Evolutionary conservation across 208 protist species (phyloP), one percentile per base, ranked within the genome.

Genomic region (Trypanosoma vivax): DNA sequence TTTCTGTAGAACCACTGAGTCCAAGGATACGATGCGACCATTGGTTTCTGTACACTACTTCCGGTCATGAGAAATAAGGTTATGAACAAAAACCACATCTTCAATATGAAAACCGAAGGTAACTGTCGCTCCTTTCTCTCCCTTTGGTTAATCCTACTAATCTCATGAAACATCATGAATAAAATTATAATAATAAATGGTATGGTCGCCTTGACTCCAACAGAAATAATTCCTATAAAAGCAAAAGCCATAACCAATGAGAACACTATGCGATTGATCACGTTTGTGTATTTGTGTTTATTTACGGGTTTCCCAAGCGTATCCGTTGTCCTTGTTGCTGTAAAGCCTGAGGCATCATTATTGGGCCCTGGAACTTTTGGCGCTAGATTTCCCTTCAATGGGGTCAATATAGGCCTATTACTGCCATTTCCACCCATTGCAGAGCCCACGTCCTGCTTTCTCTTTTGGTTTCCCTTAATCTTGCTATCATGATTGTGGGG

Each of bases 181-280:
- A 73, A 62, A 39, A 94, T 85, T 9, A 73, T 47, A 31, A 92
- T 42, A 11, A 92, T 62, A 23, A 93, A 37, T 18, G 67, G 56
- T 16, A 95, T 76, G 7, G 78, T 72, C 24, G 76, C 78, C 27
- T 69, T 67, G n/a, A 83, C 71, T 40, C 90, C 90, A 1, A 89
- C 52, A n/a, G 87, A 79, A 33, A 94, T 76, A 29, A 77, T 64
- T 3, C 23, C 62, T 10, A 95, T 68, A 42, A 95, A 96, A n/a
- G 81, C 45, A 56, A 88, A 86, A 18, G 70, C 83, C 90, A 94
- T 94, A 25, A 84, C 43, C 47, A 93, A 73, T 1, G 83, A 82
- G 52, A 87, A 94, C 10, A 94, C 59, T 13, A 76, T 81, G 29
- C 90, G 80, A 35, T 92, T 90, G n/a, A 90, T 55, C 27, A 96